phyloP scores from a whole-genome alignment of 2,329 filamentous ascomycete genomes.

The Fusarium denticulatum region DNA sequence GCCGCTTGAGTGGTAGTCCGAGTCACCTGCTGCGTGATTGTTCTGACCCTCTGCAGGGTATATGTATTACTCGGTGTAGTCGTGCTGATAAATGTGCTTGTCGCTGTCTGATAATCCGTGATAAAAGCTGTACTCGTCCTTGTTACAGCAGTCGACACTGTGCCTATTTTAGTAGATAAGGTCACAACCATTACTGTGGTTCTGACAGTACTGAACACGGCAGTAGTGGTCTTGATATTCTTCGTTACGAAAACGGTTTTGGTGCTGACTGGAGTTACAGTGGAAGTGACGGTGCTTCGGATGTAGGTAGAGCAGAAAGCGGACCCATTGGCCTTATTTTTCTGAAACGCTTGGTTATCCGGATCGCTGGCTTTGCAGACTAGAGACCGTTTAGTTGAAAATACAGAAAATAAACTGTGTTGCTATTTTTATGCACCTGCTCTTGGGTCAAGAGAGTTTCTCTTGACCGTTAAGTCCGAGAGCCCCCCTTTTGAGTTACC shows the following conservation, averaged over 20 bases:
- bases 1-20: not conserved
- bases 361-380: not conserved
- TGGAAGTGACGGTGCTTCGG: not conserved
- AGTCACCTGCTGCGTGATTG: not conserved
- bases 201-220: not conserved
- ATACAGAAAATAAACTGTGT: not conserved
- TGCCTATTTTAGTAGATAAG: not conserved
- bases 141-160: not conserved
- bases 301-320: not conserved
- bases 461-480: not conserved
- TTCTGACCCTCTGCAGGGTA: not conserved
- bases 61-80: not conserved
- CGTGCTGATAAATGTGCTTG: not conserved
- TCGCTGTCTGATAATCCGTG: not conserved
- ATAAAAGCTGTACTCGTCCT: not conserved
- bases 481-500: not conserved
- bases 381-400: not conserved
- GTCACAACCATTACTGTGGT: not conserved
- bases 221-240: not conserved
- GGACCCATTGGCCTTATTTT: not conserved
- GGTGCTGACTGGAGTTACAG: not conserved
- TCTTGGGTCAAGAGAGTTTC: not conserved
- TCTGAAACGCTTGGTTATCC: not conserved
- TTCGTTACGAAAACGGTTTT: not conserved
- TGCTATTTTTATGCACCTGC: not conserved